A percentile compares a stretch with the other conserved stretches of the same genome.
phyloP scores from a whole-genome alignment of 2,329 filamentous ascomycete genomes.

The Cladosporium cucumerinum region DNA sequence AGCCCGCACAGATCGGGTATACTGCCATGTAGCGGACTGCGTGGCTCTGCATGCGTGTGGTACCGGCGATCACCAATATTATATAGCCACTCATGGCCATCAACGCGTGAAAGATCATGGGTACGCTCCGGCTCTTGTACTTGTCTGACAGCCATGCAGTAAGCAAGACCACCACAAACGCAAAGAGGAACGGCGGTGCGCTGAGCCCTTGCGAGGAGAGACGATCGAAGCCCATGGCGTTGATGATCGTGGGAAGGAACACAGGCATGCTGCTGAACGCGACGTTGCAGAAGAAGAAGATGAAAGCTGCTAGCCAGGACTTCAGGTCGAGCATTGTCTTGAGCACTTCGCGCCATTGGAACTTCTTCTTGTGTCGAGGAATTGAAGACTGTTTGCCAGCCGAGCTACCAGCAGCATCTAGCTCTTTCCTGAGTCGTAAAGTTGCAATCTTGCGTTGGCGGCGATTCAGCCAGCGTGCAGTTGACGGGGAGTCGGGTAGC shows the following conservation, averaged over 20 bases:
- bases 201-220: conserved; percentile 71
- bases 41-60: conserved; percentile 28
- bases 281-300: conserved; percentile 86
- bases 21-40: conserved; percentile 66
- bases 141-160: conserved; percentile 73
- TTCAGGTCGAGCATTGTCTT: conserved; percentile 63
- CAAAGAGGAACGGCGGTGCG: conserved; percentile 74
- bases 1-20: conserved; percentile 74
- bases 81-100: conserved; percentile 57
- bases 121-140: conserved; percentile 58
- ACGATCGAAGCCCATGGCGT: conserved; percentile 65
- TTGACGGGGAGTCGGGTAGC: conserved; percentile 69
- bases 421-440: conserved; percentile 59
- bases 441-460: conserved; percentile 62
- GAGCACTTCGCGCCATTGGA: conserved; percentile 54
- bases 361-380: conserved; percentile 27
- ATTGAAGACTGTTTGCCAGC: background rate
- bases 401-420: conserved; percentile 27
- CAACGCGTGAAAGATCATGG: conserved; percentile 66
- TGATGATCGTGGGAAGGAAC: conserved; percentile 66
- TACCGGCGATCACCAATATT: conserved; percentile 43
- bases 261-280: conserved; percentile 85
- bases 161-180: conserved; percentile 68
- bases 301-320: conserved; percentile 70
- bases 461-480: conserved; percentile 41